phyloP scores from a whole-genome alignment of 129 eudicot species.

The Cynara cardunculus region DNA sequence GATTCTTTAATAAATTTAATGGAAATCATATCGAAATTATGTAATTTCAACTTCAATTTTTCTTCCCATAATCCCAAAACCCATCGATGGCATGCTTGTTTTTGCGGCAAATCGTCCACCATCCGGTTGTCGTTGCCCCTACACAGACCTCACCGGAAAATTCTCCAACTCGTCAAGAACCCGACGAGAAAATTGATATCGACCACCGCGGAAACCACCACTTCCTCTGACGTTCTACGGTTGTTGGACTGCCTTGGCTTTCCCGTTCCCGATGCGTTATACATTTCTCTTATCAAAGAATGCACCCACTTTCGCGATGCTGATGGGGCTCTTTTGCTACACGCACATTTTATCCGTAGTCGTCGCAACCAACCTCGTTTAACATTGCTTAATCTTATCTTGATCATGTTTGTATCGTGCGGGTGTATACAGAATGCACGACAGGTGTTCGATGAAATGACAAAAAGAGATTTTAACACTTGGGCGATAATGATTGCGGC shows the following conservation, averaged over 20 bases:
- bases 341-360: slow-evolving; percentile 40
- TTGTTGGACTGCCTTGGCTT: slow-evolving; percentile 67
- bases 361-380: slow-evolving; percentile 25
- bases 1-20: not conserved
- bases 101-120: slow-evolving; percentile 17
- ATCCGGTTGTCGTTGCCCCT: slow-evolving; percentile 38
- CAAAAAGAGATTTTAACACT: slow-evolving; percentile 43
- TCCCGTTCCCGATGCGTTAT: slow-evolving; percentile 46
- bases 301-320: slow-evolving; percentile 48
- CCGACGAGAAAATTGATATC: slow-evolving; percentile 3
- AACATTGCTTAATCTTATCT: slow-evolving; percentile 38
- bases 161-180: slow-evolving; percentile 15
- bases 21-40: slow-evolving; percentile 12
- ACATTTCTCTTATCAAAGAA: slow-evolving; percentile 66
- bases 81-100: not conserved
- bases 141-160: slow-evolving; percentile 44
- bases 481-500: slow-evolving; percentile 79
- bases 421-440: slow-evolving; percentile 52
- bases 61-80: slow-evolving; percentile 12
- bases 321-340: slow-evolving; percentile 34
- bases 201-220: slow-evolving; percentile 21
- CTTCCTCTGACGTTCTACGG: slow-evolving; percentile 55
- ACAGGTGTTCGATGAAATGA: slow-evolving; percentile 72
- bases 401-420: slow-evolving; percentile 48
- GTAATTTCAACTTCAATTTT: not conserved